Percentiles rank a stretch among this genome's conserved stretches.
These are phyloP conservation scores for Talaromyces atroroseus DNA, from an alignment of 2,329 filamentous ascomycete genomes.

Conservation along the genomic window DNA sequence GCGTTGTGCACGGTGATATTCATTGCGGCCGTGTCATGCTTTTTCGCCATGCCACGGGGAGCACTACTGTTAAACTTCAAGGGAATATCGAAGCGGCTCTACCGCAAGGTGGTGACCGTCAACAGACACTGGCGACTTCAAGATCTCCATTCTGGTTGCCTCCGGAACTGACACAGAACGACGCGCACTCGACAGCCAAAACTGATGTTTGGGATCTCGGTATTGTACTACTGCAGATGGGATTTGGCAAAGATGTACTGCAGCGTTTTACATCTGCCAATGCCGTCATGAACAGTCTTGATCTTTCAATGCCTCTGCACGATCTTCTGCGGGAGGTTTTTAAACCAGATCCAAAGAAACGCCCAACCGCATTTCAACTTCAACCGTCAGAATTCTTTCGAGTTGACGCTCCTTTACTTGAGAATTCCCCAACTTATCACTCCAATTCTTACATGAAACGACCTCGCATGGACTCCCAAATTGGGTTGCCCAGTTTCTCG, in stretches of 20 bases:
- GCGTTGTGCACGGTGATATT: slow-evolving; percentile 76
- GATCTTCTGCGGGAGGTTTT: slow-evolving; percentile 83
- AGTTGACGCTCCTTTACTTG: slow-evolving; percentile 33
- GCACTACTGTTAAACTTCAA: slow-evolving; percentile 57
- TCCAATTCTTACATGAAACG: slow-evolving; percentile 44
- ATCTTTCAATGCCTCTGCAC: slow-evolving; percentile 67
- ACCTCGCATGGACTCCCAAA: slow-evolving; percentile 59
- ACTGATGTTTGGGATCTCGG: slow-evolving; percentile 95
- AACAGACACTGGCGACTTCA: slow-evolving; percentile 47
- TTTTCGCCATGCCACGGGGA: slow-evolving; percentile 62
- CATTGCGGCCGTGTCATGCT: slow-evolving; percentile 75
- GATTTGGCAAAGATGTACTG: slow-evolving; percentile 74
- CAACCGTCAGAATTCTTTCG: slow-evolving; percentile 49
- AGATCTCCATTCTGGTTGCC: slow-evolving; percentile 79
- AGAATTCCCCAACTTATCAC: slow-evolving; percentile 33
- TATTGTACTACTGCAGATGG: slow-evolving; percentile 86
- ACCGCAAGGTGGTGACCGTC: slow-evolving; percentile 43
- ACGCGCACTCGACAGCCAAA: slow-evolving; percentile 57
- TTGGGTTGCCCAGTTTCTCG: slow-evolving; percentile 53
- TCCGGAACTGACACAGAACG: slow-evolving; percentile 65
- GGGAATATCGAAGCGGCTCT: slow-evolving; percentile 46
- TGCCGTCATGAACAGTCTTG: slow-evolving; percentile 64
- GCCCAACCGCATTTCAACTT: slow-evolving; percentile 73
- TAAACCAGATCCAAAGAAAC: slow-evolving; percentile 74
- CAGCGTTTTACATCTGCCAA: slow-evolving; percentile 74